A percentile compares a stretch with the other conserved stretches of the same genome.
Evolutionary conservation across 2,329 filamentous ascomycete species (phyloP).

Genomic region (Shiraia bambusicola): DNA sequence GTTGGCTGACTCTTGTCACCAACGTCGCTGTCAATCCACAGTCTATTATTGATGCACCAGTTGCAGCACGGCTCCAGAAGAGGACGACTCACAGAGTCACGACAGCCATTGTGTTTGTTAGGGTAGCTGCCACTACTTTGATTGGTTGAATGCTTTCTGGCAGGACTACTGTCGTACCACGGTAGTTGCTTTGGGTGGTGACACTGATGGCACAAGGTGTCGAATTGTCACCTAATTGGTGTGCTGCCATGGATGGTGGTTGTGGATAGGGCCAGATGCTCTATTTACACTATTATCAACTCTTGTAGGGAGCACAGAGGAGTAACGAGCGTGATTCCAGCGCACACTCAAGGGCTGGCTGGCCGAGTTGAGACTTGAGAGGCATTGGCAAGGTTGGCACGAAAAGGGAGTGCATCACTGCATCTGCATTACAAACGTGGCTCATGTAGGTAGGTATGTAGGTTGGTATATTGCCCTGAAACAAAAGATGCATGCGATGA

Average conservation of each 20-base stretch:
- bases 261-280: conserved; percentile 44
- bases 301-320: too few relatives aligned
- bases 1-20: conserved; percentile 19
- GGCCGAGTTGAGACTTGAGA: conserved; percentile 50
- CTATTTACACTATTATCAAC: conserved; percentile 49
- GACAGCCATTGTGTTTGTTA: conserved; percentile 29
- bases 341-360: conserved; percentile 46
- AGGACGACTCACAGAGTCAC: too few relatives aligned
- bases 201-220: conserved; percentile 45
- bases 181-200: too few relatives aligned
- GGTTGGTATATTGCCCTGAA: too few relatives aligned
- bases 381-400: conserved; percentile 49
- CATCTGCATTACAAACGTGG: too few relatives aligned
- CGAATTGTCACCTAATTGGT: conserved; percentile 19
- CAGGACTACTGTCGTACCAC: conserved; percentile 46
- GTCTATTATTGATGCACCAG: conserved; percentile 14
- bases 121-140: conserved; percentile 30
- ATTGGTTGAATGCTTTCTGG: conserved; percentile 38
- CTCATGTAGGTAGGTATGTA: too few relatives aligned
- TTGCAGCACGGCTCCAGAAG: conserved; percentile 19
- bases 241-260: conserved; percentile 28
- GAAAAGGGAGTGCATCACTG: conserved; percentile 44
- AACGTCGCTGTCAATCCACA: conserved; percentile 25
- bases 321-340: conserved; percentile 47
- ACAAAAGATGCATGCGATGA: too few relatives aligned